Conservation (phyloP, 441 rosid genomes). For the Euphorbia schlechtendalii region DNA sequence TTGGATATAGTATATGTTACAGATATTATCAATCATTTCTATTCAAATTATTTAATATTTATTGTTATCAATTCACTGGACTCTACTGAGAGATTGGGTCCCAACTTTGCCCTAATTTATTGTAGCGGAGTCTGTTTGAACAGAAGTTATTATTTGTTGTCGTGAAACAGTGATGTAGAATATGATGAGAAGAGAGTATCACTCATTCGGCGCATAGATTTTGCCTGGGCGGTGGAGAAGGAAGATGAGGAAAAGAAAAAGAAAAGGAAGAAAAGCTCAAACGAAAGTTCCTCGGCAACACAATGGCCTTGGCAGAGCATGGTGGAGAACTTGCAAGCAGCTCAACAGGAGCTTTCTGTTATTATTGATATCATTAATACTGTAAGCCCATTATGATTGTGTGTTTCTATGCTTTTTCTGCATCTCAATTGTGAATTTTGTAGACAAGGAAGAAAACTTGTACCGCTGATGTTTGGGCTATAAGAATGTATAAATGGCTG, state of each 20-base stretch:
- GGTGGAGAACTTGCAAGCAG: slow-evolving; percentile 88
- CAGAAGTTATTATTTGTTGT: background rate
- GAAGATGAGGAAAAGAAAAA: slow-evolving; percentile 47
- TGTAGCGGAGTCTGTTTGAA: background rate
- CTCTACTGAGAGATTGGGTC: no score
- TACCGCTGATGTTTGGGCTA: background rate
- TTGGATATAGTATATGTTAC: background rate
- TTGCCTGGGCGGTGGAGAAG: slow-evolving; percentile 88
- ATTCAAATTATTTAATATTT: no score
- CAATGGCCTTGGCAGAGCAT: slow-evolving; percentile 83
- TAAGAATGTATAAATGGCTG: background rate
- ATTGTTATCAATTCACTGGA: no score
- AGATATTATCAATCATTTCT: background rate
- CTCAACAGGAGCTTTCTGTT: slow-evolving; percentile 88
- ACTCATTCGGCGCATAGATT: slow-evolving; percentile 70
- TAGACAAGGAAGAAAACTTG: background rate
- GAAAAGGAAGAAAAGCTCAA: slow-evolving; percentile 57
- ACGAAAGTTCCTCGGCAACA: slow-evolving; percentile 43
- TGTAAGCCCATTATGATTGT: slow-evolving; percentile 37
- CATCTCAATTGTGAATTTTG: background rate
- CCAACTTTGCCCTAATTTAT: no score
- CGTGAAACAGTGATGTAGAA: slow-evolving; percentile 45
- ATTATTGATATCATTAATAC: slow-evolving; percentile 81
- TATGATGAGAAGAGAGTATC: slow-evolving; percentile 89
- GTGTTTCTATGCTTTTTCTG: background rate